Conservation (phyloP, 1,284 basidiomycete genomes). For the Malassezia sp. region DNA sequence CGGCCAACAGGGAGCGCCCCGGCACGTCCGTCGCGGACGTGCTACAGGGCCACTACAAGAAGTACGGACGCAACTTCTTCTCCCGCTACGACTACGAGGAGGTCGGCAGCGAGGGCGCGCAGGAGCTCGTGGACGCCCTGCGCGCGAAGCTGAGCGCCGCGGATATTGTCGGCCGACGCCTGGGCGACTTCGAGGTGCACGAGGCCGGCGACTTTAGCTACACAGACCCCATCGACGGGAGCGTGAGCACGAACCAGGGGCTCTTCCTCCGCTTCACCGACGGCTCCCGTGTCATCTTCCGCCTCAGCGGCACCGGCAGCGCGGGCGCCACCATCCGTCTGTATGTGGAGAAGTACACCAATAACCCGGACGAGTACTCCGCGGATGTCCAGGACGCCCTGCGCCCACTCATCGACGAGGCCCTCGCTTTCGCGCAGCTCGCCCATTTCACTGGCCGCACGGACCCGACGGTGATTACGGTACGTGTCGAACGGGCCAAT, state of each 20-base stretch:
- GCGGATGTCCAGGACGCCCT: conserved; percentile 75
- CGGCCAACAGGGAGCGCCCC: conserved; percentile 62
- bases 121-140: conserved; percentile 68
- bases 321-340: conserved; percentile 68
- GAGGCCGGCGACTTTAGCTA: conserved; percentile 81
- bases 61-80: conserved; percentile 96
- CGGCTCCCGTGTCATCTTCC: conserved; percentile 85
- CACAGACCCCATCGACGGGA: conserved; percentile 91
- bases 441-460: conserved; percentile 73
- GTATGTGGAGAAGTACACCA: conserved; percentile 63
- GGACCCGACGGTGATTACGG: conserved; percentile 87
- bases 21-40: conserved; percentile 38
- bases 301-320: conserved; percentile 86
- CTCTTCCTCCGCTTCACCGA: conserved; percentile 83
- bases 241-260: conserved; percentile 87
- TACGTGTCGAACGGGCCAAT: too few relatives aligned
- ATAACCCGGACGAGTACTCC: conserved; percentile 62
- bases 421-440: conserved; percentile 69
- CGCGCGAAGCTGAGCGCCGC: conserved; percentile 62
- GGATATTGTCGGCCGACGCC: conserved; percentile 43
- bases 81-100: conserved; percentile 96
- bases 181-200: conserved; percentile 64
- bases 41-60: conserved; percentile 74
- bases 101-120: conserved; percentile 78
- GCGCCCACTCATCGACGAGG: conserved; percentile 88